A percentile compares a stretch with the other conserved stretches of the same genome.
Conservation (phyloP, 140 eudicot species). For the Cichorium intybus region DNA sequence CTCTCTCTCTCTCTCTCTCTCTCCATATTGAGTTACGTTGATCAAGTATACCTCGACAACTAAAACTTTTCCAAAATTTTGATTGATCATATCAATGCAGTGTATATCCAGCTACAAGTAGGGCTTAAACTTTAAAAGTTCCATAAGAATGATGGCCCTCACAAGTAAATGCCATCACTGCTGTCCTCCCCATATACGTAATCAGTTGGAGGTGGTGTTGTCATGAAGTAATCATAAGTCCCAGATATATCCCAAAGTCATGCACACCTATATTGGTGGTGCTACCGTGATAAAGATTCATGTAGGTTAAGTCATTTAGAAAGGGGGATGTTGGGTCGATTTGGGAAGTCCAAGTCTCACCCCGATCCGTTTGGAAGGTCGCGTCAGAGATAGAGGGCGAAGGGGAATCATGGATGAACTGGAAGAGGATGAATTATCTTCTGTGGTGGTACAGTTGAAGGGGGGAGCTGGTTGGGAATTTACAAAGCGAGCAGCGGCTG, state of each 20-base stretch:
- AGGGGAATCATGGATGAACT: background rate
- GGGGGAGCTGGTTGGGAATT: background rate
- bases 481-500: conserved; percentile 33
- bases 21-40: background rate
- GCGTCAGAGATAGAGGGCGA: background rate
- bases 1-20: too few relatives aligned
- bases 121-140: background rate
- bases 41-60: conserved; percentile 8
- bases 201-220: background rate
- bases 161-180: conserved; percentile 4
- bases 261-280: background rate
- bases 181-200: background rate
- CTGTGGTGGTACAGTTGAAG: background rate
- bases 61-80: conserved; percentile 21
- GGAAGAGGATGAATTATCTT: background rate
- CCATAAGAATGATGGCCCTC: conserved; percentile 14
- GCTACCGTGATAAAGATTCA: background rate
- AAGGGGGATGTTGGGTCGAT: background rate
- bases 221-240: conserved; percentile 19
- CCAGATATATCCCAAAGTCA: conserved; percentile 20
- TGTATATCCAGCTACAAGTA: background rate
- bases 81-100: background rate
- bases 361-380: background rate
- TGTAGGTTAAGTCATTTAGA: background rate
- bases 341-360: background rate